Evolutionary conservation across 2,329 filamentous ascomycete genomes (phyloP), one percentile per base, ranked within the genome.

Genomic region (Coniella vitis): DNA sequence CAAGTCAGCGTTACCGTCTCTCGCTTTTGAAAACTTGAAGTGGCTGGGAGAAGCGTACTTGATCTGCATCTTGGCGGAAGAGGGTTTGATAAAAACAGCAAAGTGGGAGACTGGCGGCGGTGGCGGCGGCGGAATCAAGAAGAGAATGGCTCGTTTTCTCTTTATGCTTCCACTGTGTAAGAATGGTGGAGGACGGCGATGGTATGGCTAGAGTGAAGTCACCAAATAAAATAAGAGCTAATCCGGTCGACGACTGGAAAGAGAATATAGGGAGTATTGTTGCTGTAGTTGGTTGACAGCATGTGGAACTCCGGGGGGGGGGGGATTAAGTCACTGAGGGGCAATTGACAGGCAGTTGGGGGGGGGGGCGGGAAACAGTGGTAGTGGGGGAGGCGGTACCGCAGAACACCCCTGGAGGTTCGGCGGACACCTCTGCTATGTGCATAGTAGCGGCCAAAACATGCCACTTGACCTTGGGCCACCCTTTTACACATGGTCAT

Each of bases 41-140:
- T 40, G n/a, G 45, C 42, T 35, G 48, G 36, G 37, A 29, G 45
- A 42, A 36, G 29, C 69, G 46, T 57, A 78, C 75, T 79, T 79
- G 72, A 79, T 78, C 60, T 70, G 63, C 69, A 71, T 71, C 51
- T 57, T 68, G 64, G 17, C 52, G 54, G 55, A 5, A 10, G 25
- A 10, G 5, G 25, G 10, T 10, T 5, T 29, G 25, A 29, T n/a
- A n/a, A n/a, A n/a, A n/a, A n/a, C n/a, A n/a, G n/a, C n/a, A n/a
- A n/a, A n/a, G n/a, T n/a, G n/a, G n/a, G n/a, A n/a, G n/a, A n/a
- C n/a, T n/a, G n/a, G n/a, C n/a, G n/a, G n/a, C n/a, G n/a, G n/a
- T n/a, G n/a, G n/a, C n/a, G n/a, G n/a, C n/a, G n/a, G n/a, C n/a
- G n/a, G n/a, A n/a, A n/a, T n/a, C n/a, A n/a, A n/a, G n/a, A n/a